A percentile compares a stretch with the other conserved stretches of the same genome.
phyloP scores from a whole-genome alignment of 768 basidiomycete species.

The Boletus patriciae region DNA sequence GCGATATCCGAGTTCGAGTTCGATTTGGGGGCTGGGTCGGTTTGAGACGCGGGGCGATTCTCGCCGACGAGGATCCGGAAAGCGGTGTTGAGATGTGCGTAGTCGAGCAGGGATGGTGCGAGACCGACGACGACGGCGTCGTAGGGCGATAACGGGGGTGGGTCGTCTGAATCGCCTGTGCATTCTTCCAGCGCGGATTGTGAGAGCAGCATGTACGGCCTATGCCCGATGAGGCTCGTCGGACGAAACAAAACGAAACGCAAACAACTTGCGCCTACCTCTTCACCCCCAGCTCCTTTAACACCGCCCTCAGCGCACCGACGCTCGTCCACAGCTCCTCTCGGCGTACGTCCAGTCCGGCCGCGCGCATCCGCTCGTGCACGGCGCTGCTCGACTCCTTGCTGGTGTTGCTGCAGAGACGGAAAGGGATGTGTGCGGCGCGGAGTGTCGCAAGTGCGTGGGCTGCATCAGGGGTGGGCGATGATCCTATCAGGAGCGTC shows the following conservation, averaged over 20 bases:
- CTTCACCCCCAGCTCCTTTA: conserved; percentile 42
- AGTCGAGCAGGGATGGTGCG: conserved; percentile 51
- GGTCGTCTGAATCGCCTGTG: conserved; percentile 2
- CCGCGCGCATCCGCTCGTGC: conserved; percentile 40
- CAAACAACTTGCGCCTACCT: conserved; percentile 35
- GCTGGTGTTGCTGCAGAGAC: conserved; percentile 68
- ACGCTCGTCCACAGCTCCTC: conserved; percentile 65
- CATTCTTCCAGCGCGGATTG: conserved; percentile 48
- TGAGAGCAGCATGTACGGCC: conserved; percentile 60
- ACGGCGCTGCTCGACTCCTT: conserved; percentile 56
- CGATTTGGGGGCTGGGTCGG: too few species aligned
- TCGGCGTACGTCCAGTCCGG: conserved; percentile 49
- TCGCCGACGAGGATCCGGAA: conserved; percentile 62
- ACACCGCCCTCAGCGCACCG: conserved; percentile 50
- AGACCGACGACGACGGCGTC: conserved; percentile 69
- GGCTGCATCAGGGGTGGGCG: conserved; percentile 48
- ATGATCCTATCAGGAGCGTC: conserved; percentile 56
- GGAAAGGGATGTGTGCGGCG: conserved; percentile 40
- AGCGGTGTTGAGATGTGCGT: conserved; percentile 58
- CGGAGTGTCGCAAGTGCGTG: conserved; percentile 31
- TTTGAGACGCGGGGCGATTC: conserved; percentile 9
- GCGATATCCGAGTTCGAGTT: too few species aligned
- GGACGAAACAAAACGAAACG: background rate
- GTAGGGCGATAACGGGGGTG: conserved; percentile 22
- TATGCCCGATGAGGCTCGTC: background rate